Evolutionary conservation across 805 yeast species (phyloP).

Genomic region (Sugiyamaella floridensis): DNA sequence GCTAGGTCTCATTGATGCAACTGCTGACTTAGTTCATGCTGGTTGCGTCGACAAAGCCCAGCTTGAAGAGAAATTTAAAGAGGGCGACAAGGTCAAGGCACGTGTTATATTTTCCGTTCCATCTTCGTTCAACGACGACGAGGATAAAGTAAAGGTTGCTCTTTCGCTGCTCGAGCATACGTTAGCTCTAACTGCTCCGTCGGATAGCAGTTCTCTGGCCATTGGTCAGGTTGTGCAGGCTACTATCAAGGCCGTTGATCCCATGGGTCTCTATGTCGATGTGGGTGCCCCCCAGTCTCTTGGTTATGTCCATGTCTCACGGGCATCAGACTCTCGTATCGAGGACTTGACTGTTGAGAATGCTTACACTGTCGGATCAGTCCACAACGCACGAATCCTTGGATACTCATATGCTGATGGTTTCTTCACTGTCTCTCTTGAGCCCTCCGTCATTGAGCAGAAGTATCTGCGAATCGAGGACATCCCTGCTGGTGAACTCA

Average conservation of each 20-base stretch:
- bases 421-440: constrained; percentile 58
- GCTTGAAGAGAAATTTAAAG: constrained; percentile 54
- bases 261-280: constrained; percentile 32
- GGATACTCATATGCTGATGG: constrained; percentile 65
- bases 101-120: constrained; percentile 51
- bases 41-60: constrained; percentile 37
- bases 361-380: constrained; percentile 51
- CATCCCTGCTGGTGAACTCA: constrained; percentile 65
- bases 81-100: constrained; percentile 63
- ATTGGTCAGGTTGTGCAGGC: constrained; percentile 63
- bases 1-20: constrained; percentile 67
- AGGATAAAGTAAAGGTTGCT: constrained; percentile 46
- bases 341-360: constrained; percentile 28
- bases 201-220: constrained; percentile 54
- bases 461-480: constrained; percentile 64
- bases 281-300: constrained; percentile 45
- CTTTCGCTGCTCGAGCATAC: constrained; percentile 59
- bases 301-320: constrained; percentile 79
- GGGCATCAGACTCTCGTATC: constrained; percentile 39
- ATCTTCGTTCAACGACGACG: constrained; percentile 33
- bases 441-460: constrained; percentile 55
- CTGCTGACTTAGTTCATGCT: constrained; percentile 61
- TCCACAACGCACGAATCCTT: constrained; percentile 69
- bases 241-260: constrained; percentile 48
- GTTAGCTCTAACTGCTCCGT: constrained; percentile 29